Evolutionary conservation across 129 eudicot species (phyloP).

Genomic region (Pseudognaphalium luteoalbum): DNA sequence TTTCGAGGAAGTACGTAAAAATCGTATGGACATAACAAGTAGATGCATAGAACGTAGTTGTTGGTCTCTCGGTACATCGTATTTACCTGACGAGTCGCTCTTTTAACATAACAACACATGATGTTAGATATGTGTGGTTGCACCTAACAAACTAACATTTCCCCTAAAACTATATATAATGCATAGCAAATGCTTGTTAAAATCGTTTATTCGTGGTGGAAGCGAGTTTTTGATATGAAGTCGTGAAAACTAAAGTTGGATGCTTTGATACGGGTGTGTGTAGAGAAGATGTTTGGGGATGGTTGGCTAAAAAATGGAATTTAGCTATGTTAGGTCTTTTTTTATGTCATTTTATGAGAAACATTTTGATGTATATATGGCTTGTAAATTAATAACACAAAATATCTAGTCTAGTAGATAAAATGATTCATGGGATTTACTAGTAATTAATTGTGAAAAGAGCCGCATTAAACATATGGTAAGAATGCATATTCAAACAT

Average conservation of each 20-base stretch:
- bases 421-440: not conserved
- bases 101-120: no score
- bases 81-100: no score
- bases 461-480: conserved; percentile 13
- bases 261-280: not conserved
- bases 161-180: no score
- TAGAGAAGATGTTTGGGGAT: not conserved
- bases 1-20: no score
- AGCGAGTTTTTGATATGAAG: no score
- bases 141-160: no score
- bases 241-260: not conserved
- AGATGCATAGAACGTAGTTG: no score
- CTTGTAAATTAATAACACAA: not conserved
- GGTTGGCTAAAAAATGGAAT: conserved; percentile 15
- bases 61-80: no score
- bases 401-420: not conserved
- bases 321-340: conserved; percentile 5
- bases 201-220: no score
- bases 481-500: conserved; percentile 4
- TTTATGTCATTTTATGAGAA: not conserved
- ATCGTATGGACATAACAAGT: no score
- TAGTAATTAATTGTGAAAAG: conserved; percentile 4
- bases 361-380: not conserved
- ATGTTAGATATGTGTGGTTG: no score
- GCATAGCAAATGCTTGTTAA: no score